Percentiles rank a stretch among this genome's conserved stretches.
Evolutionary conservation across 768 basidiomycete species (phyloP).

Genomic region (Lactarius deliciosus): DNA sequence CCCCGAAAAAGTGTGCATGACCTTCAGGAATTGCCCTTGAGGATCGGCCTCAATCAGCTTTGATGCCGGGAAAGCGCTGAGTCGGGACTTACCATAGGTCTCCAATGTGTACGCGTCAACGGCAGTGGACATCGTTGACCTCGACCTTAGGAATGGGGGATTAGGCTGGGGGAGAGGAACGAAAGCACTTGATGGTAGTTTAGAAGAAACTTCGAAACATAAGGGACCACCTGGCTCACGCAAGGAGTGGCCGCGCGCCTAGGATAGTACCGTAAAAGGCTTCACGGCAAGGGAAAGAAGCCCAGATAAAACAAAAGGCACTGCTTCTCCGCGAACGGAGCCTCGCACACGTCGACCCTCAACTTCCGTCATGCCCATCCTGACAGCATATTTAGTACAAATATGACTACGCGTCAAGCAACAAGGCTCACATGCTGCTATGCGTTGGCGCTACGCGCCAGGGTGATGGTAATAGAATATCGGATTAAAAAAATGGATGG

Average conservation of each 20-base stretch:
- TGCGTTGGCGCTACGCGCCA: neutral
- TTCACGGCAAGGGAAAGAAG: neutral
- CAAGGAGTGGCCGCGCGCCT: neutral
- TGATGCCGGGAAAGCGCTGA: neutral
- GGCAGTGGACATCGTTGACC: neutral
- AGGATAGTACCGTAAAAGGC: neutral
- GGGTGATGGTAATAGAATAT: neutral
- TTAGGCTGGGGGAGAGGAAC: conserved; percentile 1
- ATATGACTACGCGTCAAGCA: neutral
- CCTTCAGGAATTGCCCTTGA: conserved; percentile 8
- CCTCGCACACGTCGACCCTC: neutral
- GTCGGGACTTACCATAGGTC: conserved; percentile 5
- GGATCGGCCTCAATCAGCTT: neutral
- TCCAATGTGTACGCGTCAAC: neutral
- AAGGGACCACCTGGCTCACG: neutral
- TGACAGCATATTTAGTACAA: neutral
- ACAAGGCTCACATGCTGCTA: neutral
- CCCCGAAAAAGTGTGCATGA: conserved; percentile 21
- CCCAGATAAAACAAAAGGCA: neutral
- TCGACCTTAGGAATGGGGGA: neutral
- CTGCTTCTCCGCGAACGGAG: neutral
- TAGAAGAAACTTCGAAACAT: neutral
- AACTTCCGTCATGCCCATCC: neutral
- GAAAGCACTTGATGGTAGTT: neutral
- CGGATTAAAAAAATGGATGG: neutral